A percentile compares a stretch with the other conserved stretches of the same genome.
phyloP scores from a whole-genome alignment of 2,329 filamentous ascomycete species.

The Alternaria sp. region DNA sequence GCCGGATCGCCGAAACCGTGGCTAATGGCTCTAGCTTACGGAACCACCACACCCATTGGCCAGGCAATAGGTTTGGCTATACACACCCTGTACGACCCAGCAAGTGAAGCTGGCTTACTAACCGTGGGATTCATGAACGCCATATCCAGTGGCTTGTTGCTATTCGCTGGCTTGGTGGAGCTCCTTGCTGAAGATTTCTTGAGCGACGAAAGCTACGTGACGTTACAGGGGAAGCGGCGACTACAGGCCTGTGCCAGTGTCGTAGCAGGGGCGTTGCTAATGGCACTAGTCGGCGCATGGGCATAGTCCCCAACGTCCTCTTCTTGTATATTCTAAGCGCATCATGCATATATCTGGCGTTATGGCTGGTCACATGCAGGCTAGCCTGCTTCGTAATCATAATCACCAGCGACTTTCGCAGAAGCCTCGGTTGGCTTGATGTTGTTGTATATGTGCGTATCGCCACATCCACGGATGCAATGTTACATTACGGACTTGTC shows the following conservation, averaged over 20 bases:
- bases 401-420: conserved; percentile 2
- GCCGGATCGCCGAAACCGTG: conserved; percentile 76
- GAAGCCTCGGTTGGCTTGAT: neutral
- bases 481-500: neutral
- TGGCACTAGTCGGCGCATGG: conserved; percentile 73
- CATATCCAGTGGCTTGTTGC: conserved; percentile 55
- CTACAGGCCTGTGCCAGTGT: conserved; percentile 69
- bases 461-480: neutral
- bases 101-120: conserved; percentile 55
- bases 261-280: conserved; percentile 64
- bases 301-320: conserved; percentile 48
- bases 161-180: conserved; percentile 60
- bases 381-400: conserved; percentile 16
- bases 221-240: conserved; percentile 63
- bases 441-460: neutral
- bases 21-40: conserved; percentile 69
- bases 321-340: neutral
- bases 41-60: conserved; percentile 61
- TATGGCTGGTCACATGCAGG: conserved; percentile 11
- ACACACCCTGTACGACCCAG: conserved; percentile 59
- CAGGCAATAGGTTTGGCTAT: conserved; percentile 58
- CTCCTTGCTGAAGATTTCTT: conserved; percentile 61
- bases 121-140: conserved; percentile 61
- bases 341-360: conserved; percentile 11
- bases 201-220: conserved; percentile 68